Evolutionary conservation across 2,329 filamentous ascomycete genomes (phyloP).

Genomic region (Botrytis porri): DNA sequence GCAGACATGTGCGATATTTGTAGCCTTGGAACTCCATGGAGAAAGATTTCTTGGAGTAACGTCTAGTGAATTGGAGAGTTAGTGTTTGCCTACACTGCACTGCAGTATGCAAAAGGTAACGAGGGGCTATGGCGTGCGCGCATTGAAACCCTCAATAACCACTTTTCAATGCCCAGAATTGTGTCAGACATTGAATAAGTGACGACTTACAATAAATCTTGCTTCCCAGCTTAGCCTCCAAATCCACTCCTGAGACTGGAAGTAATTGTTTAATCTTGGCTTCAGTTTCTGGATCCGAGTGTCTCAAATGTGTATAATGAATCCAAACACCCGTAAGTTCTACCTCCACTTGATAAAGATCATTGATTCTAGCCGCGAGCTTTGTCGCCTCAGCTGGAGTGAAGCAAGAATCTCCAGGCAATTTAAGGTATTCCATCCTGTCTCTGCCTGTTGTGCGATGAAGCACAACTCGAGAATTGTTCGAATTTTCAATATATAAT

Average conservation of each 20-base stretch:
- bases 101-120: not conserved
- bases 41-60: constrained; percentile 83
- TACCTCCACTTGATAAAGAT: constrained; percentile 25
- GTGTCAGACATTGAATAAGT: not conserved
- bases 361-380: constrained; percentile 29
- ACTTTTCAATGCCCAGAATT: not conserved
- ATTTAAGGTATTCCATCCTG: constrained; percentile 33
- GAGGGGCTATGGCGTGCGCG: not conserved
- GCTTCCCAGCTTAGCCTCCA: constrained; percentile 23
- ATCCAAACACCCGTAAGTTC: constrained; percentile 34
- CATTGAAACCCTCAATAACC: not conserved
- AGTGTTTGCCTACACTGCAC: not conserved
- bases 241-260: constrained; percentile 23
- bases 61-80: constrained; percentile 45
- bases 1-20: constrained; percentile 89
- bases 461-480: constrained; percentile 6
- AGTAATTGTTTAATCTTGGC: constrained; percentile 33
- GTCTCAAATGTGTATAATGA: constrained; percentile 35
- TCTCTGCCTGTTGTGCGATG: constrained; percentile 5
- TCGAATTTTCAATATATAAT: not conserved
- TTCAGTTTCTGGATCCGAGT: constrained; percentile 26
- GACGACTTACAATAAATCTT: constrained; percentile 12
- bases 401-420: constrained; percentile 35
- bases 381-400: constrained; percentile 35
- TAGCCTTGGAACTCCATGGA: constrained; percentile 96